phyloP scores from a whole-genome alignment of 1,284 basidiomycete species.

The Austropuccinia psidii region DNA sequence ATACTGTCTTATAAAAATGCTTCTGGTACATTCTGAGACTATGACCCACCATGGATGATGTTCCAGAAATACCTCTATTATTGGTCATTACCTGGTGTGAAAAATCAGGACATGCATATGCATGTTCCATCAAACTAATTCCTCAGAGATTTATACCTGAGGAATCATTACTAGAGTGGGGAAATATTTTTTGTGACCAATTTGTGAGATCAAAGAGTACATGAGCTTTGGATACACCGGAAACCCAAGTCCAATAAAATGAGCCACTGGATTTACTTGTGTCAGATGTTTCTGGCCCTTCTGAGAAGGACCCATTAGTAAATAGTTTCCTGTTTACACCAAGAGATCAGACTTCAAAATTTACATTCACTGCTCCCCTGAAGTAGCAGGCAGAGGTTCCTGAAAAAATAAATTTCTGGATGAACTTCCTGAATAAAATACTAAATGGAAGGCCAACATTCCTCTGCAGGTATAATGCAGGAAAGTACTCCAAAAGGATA shows the following conservation, averaged over 20 bases:
- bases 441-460: neutral
- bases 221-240: neutral
- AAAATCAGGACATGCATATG: neutral
- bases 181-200: neutral
- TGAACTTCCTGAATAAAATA: neutral
- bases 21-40: neutral
- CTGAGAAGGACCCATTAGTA: neutral
- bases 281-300: constrained; percentile 1
- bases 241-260: neutral
- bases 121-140: neutral
- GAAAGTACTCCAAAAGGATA: neutral
- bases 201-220: neutral
- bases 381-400: neutral
- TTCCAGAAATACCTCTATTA: neutral
- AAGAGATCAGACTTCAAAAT: neutral
- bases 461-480: neutral
- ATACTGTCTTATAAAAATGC: neutral
- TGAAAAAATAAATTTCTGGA: neutral
- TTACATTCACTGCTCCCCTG: neutral
- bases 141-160: neutral
- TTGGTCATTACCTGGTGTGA: neutral
- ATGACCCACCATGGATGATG: neutral
- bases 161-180: neutral
- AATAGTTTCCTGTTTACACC: neutral
- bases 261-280: neutral